Base-by-base conservation (phyloP, 208 protist species). In the Leishmania tropica region DNA sequence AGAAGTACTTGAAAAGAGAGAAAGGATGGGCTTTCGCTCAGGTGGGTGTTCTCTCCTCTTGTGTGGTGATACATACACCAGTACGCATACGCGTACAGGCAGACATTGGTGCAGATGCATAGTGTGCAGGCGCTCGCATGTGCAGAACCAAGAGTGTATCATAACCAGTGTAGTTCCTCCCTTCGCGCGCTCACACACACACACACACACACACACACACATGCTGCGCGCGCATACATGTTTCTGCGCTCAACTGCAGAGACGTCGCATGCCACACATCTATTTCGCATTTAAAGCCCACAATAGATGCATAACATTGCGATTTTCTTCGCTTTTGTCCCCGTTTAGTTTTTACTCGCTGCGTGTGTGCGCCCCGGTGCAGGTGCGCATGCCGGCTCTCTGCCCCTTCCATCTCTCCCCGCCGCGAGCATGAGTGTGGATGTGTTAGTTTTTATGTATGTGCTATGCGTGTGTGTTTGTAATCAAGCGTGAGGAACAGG, bases 321-420 rank as follows among this genome's bases (percentile, higher is more conserved):
- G 17, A 13, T 31, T n/a, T 51, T 73, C 17, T 51, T 73, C 42
- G 45, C 51, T 76, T 62, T 15, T 65, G 79, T 67, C 53, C 21
- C 24, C 67, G 45, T 85, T 74, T 75, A 51, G 42, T 13, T 64
- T 60, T n/a, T 81, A 35, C 13, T 51, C 77, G 54, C 11, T 72
- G 1, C 15, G 42, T 51, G 45, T 45, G 3, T 35, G 47, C 17
- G 47, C 6, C 1, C 24, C 40, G 17, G 42, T 73, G 67, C 45
- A 45, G 8, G 21, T 73, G 19, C 67, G 21, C 40, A 17, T 48
- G 40, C 40, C 24, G 67, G 15, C 17, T 73, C 40, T 73, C 67
- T 40, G 24, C 67, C 24, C 10, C 40, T 17, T 21, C 24, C 24
- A 21, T 42, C 28, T 19, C 67, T 31, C 21, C 67, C 40, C 40